These are phyloP conservation scores for Closterium sp. DNA, from an alignment of 139 green algal genomes.

Conservation along the genomic window DNA sequence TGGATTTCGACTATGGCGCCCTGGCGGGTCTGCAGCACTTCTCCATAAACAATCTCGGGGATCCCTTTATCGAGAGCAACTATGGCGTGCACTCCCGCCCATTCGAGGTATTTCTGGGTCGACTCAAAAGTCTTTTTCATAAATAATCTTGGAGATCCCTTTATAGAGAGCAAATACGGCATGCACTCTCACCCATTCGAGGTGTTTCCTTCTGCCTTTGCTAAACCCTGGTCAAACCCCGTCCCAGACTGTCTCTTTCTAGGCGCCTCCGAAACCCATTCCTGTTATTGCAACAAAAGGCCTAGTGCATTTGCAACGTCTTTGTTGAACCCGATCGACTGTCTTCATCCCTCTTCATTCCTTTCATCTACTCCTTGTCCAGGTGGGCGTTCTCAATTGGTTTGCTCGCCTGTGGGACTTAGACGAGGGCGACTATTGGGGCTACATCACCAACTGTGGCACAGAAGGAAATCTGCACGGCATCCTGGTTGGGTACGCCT, in stretches of 20 bases:
- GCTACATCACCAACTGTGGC: conserved; percentile 98
- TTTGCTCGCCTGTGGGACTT: conserved; percentile 97
- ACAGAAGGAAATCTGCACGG: conserved; percentile 98
- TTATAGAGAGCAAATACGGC: conserved; percentile 95
- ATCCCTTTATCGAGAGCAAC: conserved; percentile 96
- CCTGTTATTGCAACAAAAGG: no score
- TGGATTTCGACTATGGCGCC: conserved; percentile 95
- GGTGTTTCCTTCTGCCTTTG: conserved; percentile 34
- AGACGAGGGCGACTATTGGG: conserved; percentile 88
- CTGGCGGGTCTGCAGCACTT: conserved; percentile 70
- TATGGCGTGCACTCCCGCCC: conserved; percentile 92
- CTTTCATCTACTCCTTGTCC: neutral
- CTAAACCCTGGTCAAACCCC: no score
- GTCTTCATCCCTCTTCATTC: no score
- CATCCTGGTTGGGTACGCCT: conserved; percentile 77
- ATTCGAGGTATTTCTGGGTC: conserved; percentile 69
- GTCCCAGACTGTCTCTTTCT: no score
- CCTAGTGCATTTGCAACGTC: no score
- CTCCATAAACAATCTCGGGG: conserved; percentile 97
- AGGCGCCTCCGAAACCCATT: no score
- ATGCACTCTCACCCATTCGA: conserved; percentile 90
- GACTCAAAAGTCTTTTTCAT: no score
- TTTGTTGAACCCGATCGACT: no score
- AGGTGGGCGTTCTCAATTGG: conserved; percentile 95
- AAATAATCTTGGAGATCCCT: no score